Base-by-base conservation (phyloP, 2,329 filamentous ascomycete genomes). In the Colletotrichum orchidophilum region DNA sequence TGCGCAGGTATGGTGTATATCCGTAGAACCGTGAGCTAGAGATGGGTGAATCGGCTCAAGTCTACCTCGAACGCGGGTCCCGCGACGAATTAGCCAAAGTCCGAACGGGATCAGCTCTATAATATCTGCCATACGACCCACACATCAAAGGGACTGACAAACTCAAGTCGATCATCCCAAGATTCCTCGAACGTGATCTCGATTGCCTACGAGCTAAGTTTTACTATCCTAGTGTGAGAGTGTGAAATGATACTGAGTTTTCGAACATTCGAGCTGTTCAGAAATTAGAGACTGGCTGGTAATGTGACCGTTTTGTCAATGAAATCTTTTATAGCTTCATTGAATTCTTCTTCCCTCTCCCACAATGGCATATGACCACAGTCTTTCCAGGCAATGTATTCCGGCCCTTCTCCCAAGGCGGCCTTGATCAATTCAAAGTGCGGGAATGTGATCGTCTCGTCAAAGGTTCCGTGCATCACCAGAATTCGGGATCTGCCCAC, bases 271-370 rank as follows among this genome's bases (percentile, higher is more conserved):
- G 39, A n/a, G 39, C 39, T 21, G n/a, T n/a, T n/a, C 18, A n/a
- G 21, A 18, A 46, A n/a, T 18, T 49, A 46, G 21, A 21, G 24
- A 52, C 18, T 13, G 18, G 31, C 64, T 4, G 46, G 33, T 15
- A 66, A 26, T 18, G 27, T 15, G 3, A 39, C 49, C 6, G n/a
- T 27, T 12, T 52, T 31, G 21, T 67, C 31, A 15, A 67, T 18
- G 15, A 67, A 63, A 1, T 63, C 33, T 29, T 12, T 42, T 6
- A 55, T 33, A 6, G 18, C 24, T 18, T 49, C 31, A 11, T 65
- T 69, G 18, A 69, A 69, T 18, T 69, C 55, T 7, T 35, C 7
- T 27, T 69, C 61, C 27, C 46, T 69, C n/a, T 69, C 61, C 46
- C 62, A 65, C 15, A 31, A 13, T 3, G 66, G 54, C 5, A 65